Evolutionary conservation across 257 asterid species (phyloP).

Genomic region (Primulina tabacum): DNA sequence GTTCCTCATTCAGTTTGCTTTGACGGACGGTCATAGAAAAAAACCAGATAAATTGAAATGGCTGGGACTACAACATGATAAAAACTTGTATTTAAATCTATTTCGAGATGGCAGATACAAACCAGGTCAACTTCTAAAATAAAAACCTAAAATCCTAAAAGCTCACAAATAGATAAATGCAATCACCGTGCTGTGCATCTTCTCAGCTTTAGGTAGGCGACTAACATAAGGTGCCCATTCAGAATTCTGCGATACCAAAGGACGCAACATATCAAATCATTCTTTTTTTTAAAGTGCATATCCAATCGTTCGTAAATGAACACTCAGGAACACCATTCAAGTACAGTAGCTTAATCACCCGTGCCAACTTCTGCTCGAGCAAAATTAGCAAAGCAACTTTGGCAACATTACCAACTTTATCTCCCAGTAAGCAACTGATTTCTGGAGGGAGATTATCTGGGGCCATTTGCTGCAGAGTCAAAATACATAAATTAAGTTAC

Average conservation of each 20-base stretch:
- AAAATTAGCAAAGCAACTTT: conserved; percentile 74
- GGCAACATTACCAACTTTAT: conserved; percentile 55
- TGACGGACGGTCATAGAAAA: not conserved
- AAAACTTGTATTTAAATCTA: too few relatives aligned
- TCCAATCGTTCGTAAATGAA: not conserved
- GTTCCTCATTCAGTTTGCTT: not conserved
- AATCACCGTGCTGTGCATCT: conserved; percentile 64
- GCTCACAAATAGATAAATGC: conserved; percentile 10
- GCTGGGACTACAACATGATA: not conserved
- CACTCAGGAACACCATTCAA: not conserved
- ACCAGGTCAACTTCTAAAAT: not conserved
- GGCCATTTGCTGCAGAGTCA: conserved; percentile 49
- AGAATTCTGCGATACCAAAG: conserved; percentile 35
- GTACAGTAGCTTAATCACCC: conserved; percentile 31
- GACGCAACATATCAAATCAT: not conserved
- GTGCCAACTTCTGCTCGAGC: conserved; percentile 53
- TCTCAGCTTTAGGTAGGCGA: conserved; percentile 49
- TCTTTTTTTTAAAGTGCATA: not conserved
- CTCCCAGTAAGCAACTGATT: conserved; percentile 45
- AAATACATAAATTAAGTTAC: not conserved
- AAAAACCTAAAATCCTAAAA: not conserved
- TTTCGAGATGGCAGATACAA: not conserved
- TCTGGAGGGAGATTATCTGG: conserved; percentile 65
- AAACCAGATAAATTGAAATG: too few relatives aligned
- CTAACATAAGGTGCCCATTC: conserved; percentile 73